phyloP scores from a whole-genome alignment of 805 yeast genomes.

The Monosporozyma aerobia region DNA sequence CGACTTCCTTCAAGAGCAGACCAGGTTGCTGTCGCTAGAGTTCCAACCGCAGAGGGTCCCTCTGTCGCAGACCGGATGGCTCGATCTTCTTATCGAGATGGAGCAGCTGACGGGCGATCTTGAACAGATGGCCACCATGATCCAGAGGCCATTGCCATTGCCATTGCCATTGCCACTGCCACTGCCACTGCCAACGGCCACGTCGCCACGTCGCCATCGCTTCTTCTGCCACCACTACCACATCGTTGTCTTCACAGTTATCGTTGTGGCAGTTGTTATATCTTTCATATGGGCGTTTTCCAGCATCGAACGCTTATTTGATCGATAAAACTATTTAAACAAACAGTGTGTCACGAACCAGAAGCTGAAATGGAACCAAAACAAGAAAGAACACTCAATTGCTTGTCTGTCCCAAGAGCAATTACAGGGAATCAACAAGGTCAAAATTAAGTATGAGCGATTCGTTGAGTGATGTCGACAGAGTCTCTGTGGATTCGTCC shows the following conservation, averaged over 20 bases:
- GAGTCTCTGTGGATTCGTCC: background rate
- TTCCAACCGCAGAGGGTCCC: background rate
- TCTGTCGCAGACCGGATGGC: background rate
- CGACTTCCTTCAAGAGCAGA: background rate
- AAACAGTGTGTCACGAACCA: no score
- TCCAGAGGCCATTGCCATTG: no score
- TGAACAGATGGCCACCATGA: background rate
- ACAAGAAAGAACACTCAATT: background rate
- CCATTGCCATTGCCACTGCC: background rate
- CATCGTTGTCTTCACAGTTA: background rate
- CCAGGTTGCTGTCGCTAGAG: background rate
- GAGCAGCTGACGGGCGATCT: background rate
- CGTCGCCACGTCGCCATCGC: background rate
- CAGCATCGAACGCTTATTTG: background rate
- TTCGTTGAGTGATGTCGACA: background rate
- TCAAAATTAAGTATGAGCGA: background rate
- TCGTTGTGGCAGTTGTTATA: background rate
- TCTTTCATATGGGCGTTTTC: background rate
- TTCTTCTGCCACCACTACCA: background rate
- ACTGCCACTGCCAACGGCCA: background rate
- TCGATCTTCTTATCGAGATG: background rate
- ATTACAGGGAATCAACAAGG: no score
- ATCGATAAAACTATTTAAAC: background rate
- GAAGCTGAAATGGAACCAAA: no score
- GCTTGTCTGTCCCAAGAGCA: background rate